These are phyloP conservation scores for Candida yuanshanica DNA, from an alignment of 805 yeast species.

Conservation along the genomic window DNA sequence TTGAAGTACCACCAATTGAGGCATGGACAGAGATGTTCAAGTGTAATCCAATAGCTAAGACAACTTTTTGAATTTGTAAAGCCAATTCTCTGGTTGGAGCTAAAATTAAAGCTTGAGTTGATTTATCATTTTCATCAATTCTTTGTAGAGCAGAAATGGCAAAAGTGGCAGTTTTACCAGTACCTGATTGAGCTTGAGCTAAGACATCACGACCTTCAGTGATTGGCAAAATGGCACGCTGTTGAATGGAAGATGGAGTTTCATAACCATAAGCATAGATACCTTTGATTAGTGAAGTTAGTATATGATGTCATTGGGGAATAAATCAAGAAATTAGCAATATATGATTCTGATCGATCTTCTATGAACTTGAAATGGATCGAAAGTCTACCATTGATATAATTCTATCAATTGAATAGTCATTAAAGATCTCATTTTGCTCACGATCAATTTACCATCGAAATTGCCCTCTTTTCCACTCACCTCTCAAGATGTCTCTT, in stretches of 20 bases:
- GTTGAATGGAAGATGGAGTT: slow-evolving; percentile 95
- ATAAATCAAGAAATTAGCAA: too few species aligned
- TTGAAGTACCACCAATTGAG: slow-evolving; percentile 93
- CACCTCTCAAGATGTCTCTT: slow-evolving; percentile 48
- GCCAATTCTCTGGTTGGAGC: slow-evolving; percentile 99
- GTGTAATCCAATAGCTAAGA: slow-evolving; percentile 82
- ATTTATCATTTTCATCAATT: slow-evolving; percentile 65
- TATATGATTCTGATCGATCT: too few species aligned
- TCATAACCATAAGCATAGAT: slow-evolving; percentile 92
- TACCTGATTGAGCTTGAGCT: slow-evolving; percentile 99
- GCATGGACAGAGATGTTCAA: slow-evolving; percentile 92
- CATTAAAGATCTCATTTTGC: too few species aligned
- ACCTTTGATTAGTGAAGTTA: slow-evolving; percentile 42
- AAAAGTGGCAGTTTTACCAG: slow-evolving; percentile 98
- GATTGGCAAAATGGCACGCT: slow-evolving; percentile 94
- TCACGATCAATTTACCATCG: neutral
- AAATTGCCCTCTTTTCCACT: slow-evolving; percentile 1
- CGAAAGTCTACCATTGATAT: too few species aligned
- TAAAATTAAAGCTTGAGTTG: slow-evolving; percentile 88
- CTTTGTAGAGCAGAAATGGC: slow-evolving; percentile 74
- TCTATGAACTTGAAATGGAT: too few species aligned
- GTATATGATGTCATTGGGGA: too few species aligned
- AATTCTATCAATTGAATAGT: too few species aligned
- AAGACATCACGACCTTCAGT: slow-evolving; percentile 91
- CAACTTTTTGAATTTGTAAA: slow-evolving; percentile 90